Evolutionary conservation across 441 rosid genomes (phyloP).

Genomic region (Flueggea neowawraea): DNA sequence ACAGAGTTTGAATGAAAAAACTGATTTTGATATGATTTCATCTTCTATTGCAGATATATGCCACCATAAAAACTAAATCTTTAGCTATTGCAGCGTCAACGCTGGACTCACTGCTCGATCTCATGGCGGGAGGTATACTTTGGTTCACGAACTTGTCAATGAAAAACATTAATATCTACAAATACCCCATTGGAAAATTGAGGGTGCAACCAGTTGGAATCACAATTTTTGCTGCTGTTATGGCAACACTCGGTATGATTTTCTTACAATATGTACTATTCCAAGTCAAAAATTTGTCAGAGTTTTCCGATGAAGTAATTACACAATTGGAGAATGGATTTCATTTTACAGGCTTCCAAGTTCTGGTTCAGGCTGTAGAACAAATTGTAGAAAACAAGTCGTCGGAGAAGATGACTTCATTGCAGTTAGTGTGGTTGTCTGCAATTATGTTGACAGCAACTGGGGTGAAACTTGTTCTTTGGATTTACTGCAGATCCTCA

Average conservation of each 20-base stretch:
- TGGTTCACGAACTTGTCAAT: constrained; percentile 87
- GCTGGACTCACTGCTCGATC: constrained; percentile 85
- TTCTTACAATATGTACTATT: not conserved
- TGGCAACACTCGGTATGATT: constrained; percentile 87
- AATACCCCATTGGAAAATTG: constrained; percentile 87
- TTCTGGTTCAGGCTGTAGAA: constrained; percentile 65
- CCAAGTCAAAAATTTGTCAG: not conserved
- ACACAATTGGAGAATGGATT: not conserved
- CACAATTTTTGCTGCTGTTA: constrained; percentile 78
- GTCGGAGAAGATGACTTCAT: constrained; percentile 38
- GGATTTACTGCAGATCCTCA: constrained; percentile 81
- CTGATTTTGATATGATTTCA: too few relatives aligned
- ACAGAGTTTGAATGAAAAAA: too few relatives aligned
- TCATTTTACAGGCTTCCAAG: constrained; percentile 60
- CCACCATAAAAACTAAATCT: constrained; percentile 84
- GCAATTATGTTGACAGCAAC: constrained; percentile 78
- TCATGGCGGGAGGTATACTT: constrained; percentile 90
- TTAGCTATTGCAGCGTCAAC: constrained; percentile 95
- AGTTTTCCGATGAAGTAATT: not conserved
- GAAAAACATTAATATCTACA: constrained; percentile 73
- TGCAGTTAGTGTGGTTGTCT: constrained; percentile 59
- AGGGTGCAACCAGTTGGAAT: constrained; percentile 94
- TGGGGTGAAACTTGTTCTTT: constrained; percentile 61
- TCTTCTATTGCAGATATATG: constrained; percentile 48
- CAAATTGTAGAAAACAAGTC: constrained; percentile 41